A percentile compares a stretch with the other conserved stretches of the same genome.
These are phyloP conservation scores for Leishmania mexicana DNA, from an alignment of 208 protist genomes.

Conservation along the genomic window DNA sequence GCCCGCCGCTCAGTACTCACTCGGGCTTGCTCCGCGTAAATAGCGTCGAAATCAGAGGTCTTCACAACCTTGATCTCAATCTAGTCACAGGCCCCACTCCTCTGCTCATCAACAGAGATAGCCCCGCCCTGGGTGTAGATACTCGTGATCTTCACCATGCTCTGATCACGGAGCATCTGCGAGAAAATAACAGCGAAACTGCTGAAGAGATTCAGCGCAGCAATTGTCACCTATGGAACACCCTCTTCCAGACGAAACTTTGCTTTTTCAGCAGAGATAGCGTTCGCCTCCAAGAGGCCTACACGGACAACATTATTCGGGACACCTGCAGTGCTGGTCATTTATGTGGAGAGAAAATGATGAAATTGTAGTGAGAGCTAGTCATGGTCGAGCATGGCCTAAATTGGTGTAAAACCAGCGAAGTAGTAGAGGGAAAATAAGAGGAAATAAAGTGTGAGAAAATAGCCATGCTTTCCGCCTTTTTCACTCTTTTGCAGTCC, in stretches of 20 bases:
- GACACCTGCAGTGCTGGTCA: conserved; percentile 7
- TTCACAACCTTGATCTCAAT: conserved; percentile 52
- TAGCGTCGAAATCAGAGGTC: conserved; percentile 43
- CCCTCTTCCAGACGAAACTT: conserved; percentile 54
- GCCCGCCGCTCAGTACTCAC: conserved; percentile 39
- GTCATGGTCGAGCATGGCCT: background rate
- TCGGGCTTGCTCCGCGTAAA: conserved; percentile 52
- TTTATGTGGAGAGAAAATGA: background rate
- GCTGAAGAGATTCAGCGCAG: conserved; percentile 47
- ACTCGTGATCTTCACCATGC: conserved; percentile 53
- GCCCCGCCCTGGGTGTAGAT: conserved; percentile 46
- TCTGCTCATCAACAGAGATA: conserved; percentile 30
- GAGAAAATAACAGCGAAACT: conserved; percentile 50
- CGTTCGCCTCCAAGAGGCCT: conserved; percentile 44
- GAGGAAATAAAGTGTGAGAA: background rate
- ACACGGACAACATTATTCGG: conserved; percentile 48
- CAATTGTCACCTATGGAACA: conserved; percentile 40
- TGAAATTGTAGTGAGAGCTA: background rate
- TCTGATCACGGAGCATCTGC: conserved; percentile 60
- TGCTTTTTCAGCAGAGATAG: conserved; percentile 49
- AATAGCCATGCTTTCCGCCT: background rate
- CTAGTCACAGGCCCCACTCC: conserved; percentile 35
- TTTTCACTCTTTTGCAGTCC: background rate
- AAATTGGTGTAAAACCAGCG: background rate
- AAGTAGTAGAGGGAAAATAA: background rate